phyloP scores from a whole-genome alignment of 441 rosid genomes.

The Erysimum pusillum region DNA sequence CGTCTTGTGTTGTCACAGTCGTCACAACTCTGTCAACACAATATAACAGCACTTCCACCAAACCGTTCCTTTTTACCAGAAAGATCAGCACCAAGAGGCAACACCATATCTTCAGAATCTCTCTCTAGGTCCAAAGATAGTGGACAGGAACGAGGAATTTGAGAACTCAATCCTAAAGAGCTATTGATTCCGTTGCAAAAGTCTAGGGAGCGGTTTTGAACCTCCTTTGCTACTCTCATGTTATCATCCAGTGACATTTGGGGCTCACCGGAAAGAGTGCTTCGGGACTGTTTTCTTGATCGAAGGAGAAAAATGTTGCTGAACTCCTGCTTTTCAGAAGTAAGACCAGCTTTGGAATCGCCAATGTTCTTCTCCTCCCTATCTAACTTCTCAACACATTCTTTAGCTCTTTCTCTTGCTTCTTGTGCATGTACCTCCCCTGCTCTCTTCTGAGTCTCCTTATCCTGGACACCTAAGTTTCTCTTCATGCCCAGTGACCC shows the following conservation, averaged over 20 bases:
- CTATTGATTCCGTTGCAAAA: not conserved
- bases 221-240: slow-evolving; percentile 9
- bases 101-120: slow-evolving; percentile 44
- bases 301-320: slow-evolving; percentile 42
- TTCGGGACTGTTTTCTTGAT: slow-evolving; percentile 39
- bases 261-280: slow-evolving; percentile 21
- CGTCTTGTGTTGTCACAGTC: too few species aligned
- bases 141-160: slow-evolving; percentile 59
- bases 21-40: too few species aligned
- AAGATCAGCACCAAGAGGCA: slow-evolving; percentile 39
- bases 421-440: slow-evolving; percentile 19
- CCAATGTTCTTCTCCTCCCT: slow-evolving; percentile 31
- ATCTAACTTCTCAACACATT: slow-evolving; percentile 44
- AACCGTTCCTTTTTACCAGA: slow-evolving; percentile 45
- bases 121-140: slow-evolving; percentile 52
- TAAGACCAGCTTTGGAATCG: slow-evolving; percentile 7
- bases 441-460: slow-evolving; percentile 31
- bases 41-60: too few species aligned
- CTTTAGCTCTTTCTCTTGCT: slow-evolving; percentile 28
- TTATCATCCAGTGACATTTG: slow-evolving; percentile 28
- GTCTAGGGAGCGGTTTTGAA: slow-evolving; percentile 17
- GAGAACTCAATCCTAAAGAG: slow-evolving; percentile 43
- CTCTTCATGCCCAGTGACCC: slow-evolving; percentile 15
- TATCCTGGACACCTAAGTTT: slow-evolving; percentile 11
- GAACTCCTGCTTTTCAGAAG: slow-evolving; percentile 30